Evolutionary conservation across 352 stramenopile species (phyloP).

Genomic region (Phytophthora constricta): DNA sequence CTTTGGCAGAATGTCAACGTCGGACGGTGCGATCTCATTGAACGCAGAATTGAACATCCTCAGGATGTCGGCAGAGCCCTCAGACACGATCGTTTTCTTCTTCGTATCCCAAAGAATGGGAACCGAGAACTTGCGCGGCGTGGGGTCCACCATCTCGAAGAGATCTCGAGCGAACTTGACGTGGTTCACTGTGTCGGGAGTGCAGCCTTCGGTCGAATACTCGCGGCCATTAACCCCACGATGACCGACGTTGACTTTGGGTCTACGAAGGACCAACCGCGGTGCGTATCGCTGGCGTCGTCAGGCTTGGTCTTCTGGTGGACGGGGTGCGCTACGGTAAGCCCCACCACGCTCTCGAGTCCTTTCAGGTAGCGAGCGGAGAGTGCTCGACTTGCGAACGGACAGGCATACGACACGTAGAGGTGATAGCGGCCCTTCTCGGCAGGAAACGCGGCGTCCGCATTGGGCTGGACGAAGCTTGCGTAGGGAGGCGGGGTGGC

Average conservation of each 20-base stretch:
- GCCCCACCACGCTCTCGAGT: conserved; percentile 88
- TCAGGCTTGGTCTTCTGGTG: conserved; percentile 34
- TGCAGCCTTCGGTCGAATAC: conserved; percentile 35
- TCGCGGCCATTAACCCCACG: conserved; percentile 7
- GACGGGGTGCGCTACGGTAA: conserved; percentile 75
- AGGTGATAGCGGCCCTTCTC: conserved; percentile 81
- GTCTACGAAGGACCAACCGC: conserved; percentile 27
- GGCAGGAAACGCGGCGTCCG: too few species aligned
- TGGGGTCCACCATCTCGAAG: conserved; percentile 36
- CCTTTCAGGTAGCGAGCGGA: conserved; percentile 87
- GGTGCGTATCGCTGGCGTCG: conserved; percentile 32
- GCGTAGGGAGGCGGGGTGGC: too few species aligned
- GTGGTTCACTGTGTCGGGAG: conserved; percentile 31
- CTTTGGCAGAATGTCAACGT: conserved; percentile 50
- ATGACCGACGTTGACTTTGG: not conserved
- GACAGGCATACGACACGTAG: conserved; percentile 91
- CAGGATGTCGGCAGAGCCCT: not conserved
- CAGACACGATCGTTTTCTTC: not conserved
- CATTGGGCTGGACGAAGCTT: too few species aligned
- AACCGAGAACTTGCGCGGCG: conserved; percentile 42
- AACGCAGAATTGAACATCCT: conserved; percentile 22
- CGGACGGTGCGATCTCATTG: conserved; percentile 43
- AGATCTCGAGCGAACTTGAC: conserved; percentile 38
- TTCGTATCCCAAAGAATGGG: conserved; percentile 61
- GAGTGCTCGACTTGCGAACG: conserved; percentile 53